Conservation (phyloP, 306 rosid genomes). For the Crotalaria pallida region DNA sequence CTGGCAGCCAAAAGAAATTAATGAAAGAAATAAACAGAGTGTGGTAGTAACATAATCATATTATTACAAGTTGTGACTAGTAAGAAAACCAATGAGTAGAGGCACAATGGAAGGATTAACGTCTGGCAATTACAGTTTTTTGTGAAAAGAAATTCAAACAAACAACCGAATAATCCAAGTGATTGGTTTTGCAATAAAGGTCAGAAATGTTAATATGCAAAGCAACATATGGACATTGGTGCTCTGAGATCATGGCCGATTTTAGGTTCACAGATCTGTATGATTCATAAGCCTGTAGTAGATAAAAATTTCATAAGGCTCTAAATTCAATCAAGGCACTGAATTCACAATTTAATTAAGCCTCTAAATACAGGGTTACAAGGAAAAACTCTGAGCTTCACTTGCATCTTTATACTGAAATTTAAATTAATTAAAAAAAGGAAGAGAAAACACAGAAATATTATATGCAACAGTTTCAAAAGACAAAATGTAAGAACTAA, state of each 20-base stretch:
- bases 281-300: neutral
- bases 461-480: constrained; percentile 2
- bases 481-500: neutral
- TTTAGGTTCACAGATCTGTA: neutral
- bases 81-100: neutral
- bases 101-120: constrained; percentile 3
- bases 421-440: neutral
- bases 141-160: neutral
- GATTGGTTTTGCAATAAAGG: neutral
- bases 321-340: neutral
- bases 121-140: neutral
- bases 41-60: neutral
- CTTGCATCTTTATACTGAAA: neutral
- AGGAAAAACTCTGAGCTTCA: neutral
- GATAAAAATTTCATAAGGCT: neutral
- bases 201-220: neutral
- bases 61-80: neutral
- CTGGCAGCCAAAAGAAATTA: constrained; percentile 37
- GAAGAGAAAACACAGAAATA: constrained; percentile 1
- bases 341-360: neutral
- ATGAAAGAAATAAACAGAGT: neutral
- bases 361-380: neutral
- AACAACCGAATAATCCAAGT: neutral
- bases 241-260: constrained; percentile 2
- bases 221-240: neutral